These are phyloP conservation scores for Oropetium thomaeum DNA, from an alignment of 176 grass and related monocot species.

Conservation along the genomic window DNA sequence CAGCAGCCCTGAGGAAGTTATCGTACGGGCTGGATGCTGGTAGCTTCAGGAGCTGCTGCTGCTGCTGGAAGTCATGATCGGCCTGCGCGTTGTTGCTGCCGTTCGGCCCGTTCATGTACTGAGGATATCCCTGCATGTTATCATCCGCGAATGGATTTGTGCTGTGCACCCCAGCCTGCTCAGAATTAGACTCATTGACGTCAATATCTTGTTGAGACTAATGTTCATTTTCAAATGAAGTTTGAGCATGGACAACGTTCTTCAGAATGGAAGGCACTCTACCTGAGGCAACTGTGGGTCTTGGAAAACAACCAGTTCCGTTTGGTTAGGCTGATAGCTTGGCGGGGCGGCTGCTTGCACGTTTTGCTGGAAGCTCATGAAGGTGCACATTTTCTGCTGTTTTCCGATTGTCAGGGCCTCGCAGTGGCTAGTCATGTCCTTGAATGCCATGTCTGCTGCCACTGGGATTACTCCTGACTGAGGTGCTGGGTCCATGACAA, in stretches of 20 bases:
- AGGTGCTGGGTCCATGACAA: conserved; percentile 42
- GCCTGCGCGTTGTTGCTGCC: conserved; percentile 12
- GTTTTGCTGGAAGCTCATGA: conserved; percentile 59
- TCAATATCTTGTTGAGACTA: not conserved
- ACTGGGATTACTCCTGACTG: conserved; percentile 31
- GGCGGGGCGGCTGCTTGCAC: conserved; percentile 7
- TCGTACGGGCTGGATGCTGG: conserved; percentile 84
- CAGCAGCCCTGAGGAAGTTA: conserved; percentile 85
- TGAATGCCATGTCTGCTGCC: conserved; percentile 62
- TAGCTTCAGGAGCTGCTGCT: conserved; percentile 51
- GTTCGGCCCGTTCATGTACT: conserved; percentile 22
- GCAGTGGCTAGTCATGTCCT: conserved; percentile 69
- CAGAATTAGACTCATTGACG: not conserved
- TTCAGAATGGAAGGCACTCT: not conserved
- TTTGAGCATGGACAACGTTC: not conserved
- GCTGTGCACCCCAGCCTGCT: conserved; percentile 34
- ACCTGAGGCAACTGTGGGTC: conserved; percentile 36
- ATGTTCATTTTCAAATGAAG: not conserved
- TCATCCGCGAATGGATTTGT: conserved; percentile 64
- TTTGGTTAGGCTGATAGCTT: conserved; percentile 28
- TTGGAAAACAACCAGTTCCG: conserved; percentile 36
- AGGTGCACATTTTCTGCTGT: conserved; percentile 85
- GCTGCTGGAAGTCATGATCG: conserved; percentile 24
- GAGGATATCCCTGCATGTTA: conserved; percentile 37
- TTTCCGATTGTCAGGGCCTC: conserved; percentile 83